Percentiles rank a stretch among this genome's conserved stretches.
These are phyloP conservation scores for Pestalotiopsis sp. DNA, from an alignment of 2,329 filamentous ascomycete genomes.

Conservation along the genomic window DNA sequence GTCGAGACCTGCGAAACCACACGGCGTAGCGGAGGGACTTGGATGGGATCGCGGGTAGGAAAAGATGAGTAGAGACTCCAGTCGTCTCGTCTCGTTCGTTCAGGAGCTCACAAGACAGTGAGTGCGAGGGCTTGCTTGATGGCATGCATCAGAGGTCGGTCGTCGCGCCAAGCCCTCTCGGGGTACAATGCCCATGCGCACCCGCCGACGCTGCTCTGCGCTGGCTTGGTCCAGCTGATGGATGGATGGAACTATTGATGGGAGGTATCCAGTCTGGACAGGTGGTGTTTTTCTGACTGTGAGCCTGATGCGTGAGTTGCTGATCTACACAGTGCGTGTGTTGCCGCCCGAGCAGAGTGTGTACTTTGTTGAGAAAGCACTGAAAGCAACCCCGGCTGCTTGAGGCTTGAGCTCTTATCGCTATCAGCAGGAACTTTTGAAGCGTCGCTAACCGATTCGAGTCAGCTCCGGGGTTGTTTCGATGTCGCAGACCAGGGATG, in stretches of 20 bases:
- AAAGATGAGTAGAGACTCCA: not conserved
- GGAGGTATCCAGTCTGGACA: not conserved
- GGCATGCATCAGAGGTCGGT: slow-evolving; percentile 3
- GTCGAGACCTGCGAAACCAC: not conserved
- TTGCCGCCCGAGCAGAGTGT: not conserved
- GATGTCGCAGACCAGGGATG: not conserved
- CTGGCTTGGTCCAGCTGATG: not conserved
- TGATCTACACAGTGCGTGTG: not conserved
- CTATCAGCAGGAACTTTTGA: not conserved
- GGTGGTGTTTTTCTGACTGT: not conserved
- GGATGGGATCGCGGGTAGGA: not conserved
- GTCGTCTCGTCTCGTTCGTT: not conserved
- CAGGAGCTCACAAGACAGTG: slow-evolving; percentile 8
- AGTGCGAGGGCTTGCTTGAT: not conserved
- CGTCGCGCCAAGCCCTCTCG: slow-evolving; percentile 1
- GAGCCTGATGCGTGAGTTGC: not conserved
- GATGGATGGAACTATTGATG: not conserved
- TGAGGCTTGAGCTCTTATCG: slow-evolving; percentile 6
- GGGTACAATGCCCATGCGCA: not conserved
- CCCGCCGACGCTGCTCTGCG: not conserved
- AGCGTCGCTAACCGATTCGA: not conserved
- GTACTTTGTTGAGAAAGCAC: not conserved
- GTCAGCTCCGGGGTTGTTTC: not conserved
- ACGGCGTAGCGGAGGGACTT: not conserved
- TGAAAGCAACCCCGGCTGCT: no score